Conservation (phyloP, 1,139 yeast species). For the Lodderomyces orthopsilosis region DNA sequence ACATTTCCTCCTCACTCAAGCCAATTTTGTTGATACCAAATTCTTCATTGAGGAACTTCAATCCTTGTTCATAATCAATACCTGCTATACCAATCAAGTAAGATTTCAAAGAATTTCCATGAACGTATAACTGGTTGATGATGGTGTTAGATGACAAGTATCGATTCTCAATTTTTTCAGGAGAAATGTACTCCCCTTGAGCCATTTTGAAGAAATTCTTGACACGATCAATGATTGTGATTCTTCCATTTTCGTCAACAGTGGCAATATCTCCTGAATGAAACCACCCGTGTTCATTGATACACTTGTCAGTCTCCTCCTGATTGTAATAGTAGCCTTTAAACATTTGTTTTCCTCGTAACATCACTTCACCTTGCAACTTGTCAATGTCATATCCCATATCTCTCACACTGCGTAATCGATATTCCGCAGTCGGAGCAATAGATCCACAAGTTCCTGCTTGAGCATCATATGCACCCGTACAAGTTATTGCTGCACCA, state of each 20-base stretch:
- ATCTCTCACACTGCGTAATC: slow-evolving; percentile 24
- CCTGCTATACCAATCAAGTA: slow-evolving; percentile 62
- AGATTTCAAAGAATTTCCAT: slow-evolving; percentile 58
- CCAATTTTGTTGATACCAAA: slow-evolving; percentile 16
- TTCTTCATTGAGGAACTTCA: slow-evolving; percentile 18
- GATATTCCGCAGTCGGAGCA: slow-evolving; percentile 25
- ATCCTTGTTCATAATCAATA: slow-evolving; percentile 27
- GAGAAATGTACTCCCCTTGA: slow-evolving; percentile 39
- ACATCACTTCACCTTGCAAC: slow-evolving; percentile 29
- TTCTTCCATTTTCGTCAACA: slow-evolving; percentile 21
- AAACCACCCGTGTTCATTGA: slow-evolving; percentile 32
- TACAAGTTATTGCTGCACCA: slow-evolving; percentile 29
- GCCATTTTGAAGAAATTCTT: slow-evolving; percentile 41
- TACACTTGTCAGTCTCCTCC: slow-evolving; percentile 21
- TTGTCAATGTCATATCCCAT: slow-evolving; percentile 27
- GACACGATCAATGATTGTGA: slow-evolving; percentile 35
- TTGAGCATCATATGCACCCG: slow-evolving; percentile 27
- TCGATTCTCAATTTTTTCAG: slow-evolving; percentile 34
- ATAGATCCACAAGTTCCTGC: slow-evolving; percentile 39
- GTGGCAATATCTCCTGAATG: slow-evolving; percentile 38
- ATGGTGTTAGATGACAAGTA: slow-evolving; percentile 29
- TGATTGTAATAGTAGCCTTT: slow-evolving; percentile 28
- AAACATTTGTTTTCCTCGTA: slow-evolving; percentile 33
- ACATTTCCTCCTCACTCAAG: slow-evolving; percentile 21
- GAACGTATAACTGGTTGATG: slow-evolving; percentile 29